Percentiles rank a stretch among this genome's conserved stretches.
Evolutionary conservation across 495 filamentous ascomycete species (phyloP).

Genomic region (Penicillium atrosanguineum): DNA sequence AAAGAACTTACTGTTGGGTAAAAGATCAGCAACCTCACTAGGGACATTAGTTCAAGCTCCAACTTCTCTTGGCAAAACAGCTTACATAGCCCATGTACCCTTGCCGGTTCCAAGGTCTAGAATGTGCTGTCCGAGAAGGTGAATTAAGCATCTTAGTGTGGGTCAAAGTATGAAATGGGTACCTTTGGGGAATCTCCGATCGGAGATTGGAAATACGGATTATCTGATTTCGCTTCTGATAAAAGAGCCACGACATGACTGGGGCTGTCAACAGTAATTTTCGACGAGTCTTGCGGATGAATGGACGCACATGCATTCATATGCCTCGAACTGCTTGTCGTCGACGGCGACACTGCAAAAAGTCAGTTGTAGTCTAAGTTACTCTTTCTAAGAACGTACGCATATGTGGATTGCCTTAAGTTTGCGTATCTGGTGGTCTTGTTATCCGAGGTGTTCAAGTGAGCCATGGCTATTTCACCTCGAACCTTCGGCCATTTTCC

Average conservation of each 20-base stretch:
- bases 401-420: too few species aligned
- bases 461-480: too few species aligned
- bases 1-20: slow-evolving; percentile 8
- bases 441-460: too few species aligned
- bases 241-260: slow-evolving; percentile 10
- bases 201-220: slow-evolving; percentile 12
- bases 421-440: too few species aligned
- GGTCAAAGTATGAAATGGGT: too few species aligned
- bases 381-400: too few species aligned
- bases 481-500: too few species aligned
- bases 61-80: slow-evolving; percentile 14
- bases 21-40: slow-evolving; percentile 24
- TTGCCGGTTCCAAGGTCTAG: slow-evolving; percentile 14
- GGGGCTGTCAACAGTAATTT: neutral
- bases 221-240: neutral
- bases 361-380: too few species aligned
- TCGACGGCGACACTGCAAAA: slow-evolving; percentile 5
- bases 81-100: slow-evolving; percentile 16
- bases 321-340: slow-evolving; percentile 13
- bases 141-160: neutral
- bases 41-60: slow-evolving; percentile 21
- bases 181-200: neutral
- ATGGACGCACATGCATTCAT: slow-evolving; percentile 3
- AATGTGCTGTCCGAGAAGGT: neutral
- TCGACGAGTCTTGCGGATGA: neutral